These are phyloP conservation scores for Debaryomyces nepalensis DNA, from an alignment of 1,139 yeast genomes.

Conservation along the genomic window DNA sequence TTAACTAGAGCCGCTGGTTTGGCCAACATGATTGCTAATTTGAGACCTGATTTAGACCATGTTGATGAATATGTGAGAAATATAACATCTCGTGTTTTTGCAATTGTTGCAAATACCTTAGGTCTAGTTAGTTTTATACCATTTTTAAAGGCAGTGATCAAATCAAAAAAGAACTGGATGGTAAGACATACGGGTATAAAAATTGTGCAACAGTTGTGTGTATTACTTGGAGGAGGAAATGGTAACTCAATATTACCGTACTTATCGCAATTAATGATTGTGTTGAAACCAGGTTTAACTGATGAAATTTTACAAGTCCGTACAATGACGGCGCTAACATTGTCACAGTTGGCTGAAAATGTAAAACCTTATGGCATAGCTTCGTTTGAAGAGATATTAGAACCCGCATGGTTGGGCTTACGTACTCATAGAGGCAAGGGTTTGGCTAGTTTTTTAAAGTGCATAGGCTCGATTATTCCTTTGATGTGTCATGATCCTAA, in stretches of 20 bases:
- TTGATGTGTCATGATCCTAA: slow-evolving; percentile 65
- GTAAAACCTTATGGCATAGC: slow-evolving; percentile 91
- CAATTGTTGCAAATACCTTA: slow-evolving; percentile 80
- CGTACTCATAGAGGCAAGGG: slow-evolving; percentile 77
- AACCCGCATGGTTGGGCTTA: slow-evolving; percentile 82
- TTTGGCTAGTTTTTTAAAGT: slow-evolving; percentile 74
- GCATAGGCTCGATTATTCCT: slow-evolving; percentile 82
- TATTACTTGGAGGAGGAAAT: slow-evolving; percentile 68
- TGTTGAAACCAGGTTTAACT: slow-evolving; percentile 61
- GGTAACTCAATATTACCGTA: slow-evolving; percentile 67
- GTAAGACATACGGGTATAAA: slow-evolving; percentile 89
- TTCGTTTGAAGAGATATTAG: slow-evolving; percentile 70
- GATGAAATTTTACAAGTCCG: slow-evolving; percentile 77
- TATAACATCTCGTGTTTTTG: slow-evolving; percentile 77
- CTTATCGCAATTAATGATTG: slow-evolving; percentile 63
- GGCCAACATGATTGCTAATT: slow-evolving; percentile 71
- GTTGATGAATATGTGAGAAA: slow-evolving; percentile 83
- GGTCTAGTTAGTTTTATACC: slow-evolving; percentile 78
- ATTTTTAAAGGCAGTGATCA: slow-evolving; percentile 80
- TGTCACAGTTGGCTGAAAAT: slow-evolving; percentile 82
- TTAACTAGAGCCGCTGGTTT: slow-evolving; percentile 84
- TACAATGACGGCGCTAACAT: slow-evolving; percentile 69
- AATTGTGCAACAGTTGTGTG: slow-evolving; percentile 76
- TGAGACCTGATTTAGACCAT: slow-evolving; percentile 83
- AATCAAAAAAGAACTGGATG: slow-evolving; percentile 79